phyloP scores from a whole-genome alignment of 805 yeast genomes.

The Metschnikowia lochheadii region DNA sequence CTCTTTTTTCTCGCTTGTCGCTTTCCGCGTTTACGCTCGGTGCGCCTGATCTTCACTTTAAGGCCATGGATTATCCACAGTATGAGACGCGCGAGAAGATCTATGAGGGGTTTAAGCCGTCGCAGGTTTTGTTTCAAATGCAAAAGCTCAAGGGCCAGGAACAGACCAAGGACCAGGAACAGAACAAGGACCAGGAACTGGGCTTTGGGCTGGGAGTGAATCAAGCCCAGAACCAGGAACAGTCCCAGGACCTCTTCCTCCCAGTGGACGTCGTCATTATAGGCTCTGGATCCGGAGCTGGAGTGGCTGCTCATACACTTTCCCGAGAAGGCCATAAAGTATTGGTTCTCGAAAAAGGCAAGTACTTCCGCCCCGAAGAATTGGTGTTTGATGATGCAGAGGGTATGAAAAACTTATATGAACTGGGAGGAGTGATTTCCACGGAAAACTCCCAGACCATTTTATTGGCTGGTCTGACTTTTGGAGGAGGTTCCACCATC shows the following conservation, averaged over 20 bases:
- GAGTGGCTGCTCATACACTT: constrained; percentile 48
- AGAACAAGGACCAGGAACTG: constrained; percentile 8
- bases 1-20: constrained; percentile 25
- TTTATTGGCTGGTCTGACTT: constrained; percentile 48
- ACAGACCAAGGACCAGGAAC: constrained; percentile 8
- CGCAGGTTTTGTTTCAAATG: constrained; percentile 28
- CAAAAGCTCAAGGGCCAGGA: too few species aligned
- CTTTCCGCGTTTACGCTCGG: constrained; percentile 22
- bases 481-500: constrained; percentile 57
- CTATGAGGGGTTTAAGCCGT: constrained; percentile 22
- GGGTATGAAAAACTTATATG: constrained; percentile 36
- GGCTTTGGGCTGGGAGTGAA: too few species aligned
- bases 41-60: constrained; percentile 31
- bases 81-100: constrained; percentile 27
- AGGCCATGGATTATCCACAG: constrained; percentile 39
- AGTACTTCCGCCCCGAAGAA: constrained; percentile 35
- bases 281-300: constrained; percentile 54
- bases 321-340: constrained; percentile 40
- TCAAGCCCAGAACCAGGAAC: too few species aligned
- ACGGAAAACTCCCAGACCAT: constrained; percentile 31
- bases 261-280: constrained; percentile 44
- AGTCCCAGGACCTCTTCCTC: constrained; percentile 28
- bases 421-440: constrained; percentile 35
- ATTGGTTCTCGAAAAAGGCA: constrained; percentile 50
- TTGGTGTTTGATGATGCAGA: constrained; percentile 33